Conservation (phyloP, 2,329 filamentous ascomycete species). For the Monosporascus sp. region DNA sequence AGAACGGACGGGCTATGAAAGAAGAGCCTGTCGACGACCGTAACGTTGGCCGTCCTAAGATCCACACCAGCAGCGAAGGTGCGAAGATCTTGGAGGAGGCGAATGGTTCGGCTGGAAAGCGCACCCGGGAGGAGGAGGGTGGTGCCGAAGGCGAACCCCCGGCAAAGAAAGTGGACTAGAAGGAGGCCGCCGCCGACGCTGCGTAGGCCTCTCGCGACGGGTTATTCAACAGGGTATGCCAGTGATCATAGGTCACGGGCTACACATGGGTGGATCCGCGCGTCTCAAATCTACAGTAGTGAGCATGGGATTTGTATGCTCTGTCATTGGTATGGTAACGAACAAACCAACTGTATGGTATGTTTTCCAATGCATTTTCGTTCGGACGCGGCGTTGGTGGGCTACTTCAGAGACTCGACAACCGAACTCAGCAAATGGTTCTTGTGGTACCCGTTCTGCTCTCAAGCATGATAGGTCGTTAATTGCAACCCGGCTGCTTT, state of each 20-base stretch:
- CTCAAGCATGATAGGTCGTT: no score
- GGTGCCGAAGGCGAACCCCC: conserved; percentile 37
- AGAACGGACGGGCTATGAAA: conserved; percentile 29
- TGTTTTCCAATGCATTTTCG: not conserved
- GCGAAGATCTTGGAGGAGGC: conserved; percentile 28
- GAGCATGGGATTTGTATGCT: not conserved
- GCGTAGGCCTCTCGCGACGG: conserved; percentile 3
- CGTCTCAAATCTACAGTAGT: not conserved
- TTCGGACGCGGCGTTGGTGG: not conserved
- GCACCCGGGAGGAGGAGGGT: conserved; percentile 48
- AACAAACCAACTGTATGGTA: not conserved
- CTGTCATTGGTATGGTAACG: not conserved
- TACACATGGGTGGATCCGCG: not conserved
- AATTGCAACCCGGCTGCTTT: no score
- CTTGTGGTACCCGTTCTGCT: no score
- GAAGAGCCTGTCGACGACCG: conserved; percentile 21
- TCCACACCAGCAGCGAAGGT: conserved; percentile 40
- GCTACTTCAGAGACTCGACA: not conserved
- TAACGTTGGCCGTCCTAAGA: conserved; percentile 34
- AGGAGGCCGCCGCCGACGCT: conserved; percentile 29
- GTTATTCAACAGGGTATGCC: not conserved
- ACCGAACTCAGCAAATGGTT: not conserved
- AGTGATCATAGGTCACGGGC: not conserved
- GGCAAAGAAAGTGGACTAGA: conserved; percentile 59
- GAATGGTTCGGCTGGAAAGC: conserved; percentile 40